Percentiles rank a stretch among this genome's conserved stretches.
Conservation (phyloP, 108 stramenopile species). For the Skeletonema potamos region DNA sequence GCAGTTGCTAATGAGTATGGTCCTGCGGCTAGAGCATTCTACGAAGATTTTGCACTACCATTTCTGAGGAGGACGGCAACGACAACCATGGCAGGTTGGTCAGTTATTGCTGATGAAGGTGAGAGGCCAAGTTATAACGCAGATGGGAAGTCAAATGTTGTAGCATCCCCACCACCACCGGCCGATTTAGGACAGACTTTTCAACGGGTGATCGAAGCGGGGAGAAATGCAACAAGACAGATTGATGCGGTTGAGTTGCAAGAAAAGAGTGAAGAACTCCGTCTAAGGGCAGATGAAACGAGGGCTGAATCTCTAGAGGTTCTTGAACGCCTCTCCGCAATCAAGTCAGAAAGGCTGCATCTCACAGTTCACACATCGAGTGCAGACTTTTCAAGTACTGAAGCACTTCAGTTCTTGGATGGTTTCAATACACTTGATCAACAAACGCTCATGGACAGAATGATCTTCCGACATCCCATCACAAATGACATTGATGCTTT, state of each 20-base stretch:
- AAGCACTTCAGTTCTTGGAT: constrained; percentile 38
- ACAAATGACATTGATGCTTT: constrained; percentile 37
- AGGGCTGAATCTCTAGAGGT: constrained; percentile 20
- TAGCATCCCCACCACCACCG: constrained; percentile 3
- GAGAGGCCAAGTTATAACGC: constrained; percentile 9
- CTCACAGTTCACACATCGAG: constrained; percentile 28
- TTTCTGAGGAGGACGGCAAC: constrained; percentile 67
- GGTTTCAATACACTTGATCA: constrained; percentile 15
- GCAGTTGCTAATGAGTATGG: constrained; percentile 40
- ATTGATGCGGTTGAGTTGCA: constrained; percentile 58
- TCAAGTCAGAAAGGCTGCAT: constrained; percentile 36
- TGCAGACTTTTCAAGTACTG: constrained; percentile 31
- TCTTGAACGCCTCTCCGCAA: constrained; percentile 15
- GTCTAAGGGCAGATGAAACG: constrained; percentile 30
- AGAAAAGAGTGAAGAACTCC: constrained; percentile 58
- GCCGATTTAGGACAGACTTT: constrained; percentile 46
- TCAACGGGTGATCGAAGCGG: constrained; percentile 57
- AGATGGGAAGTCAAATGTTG: background rate
- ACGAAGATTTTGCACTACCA: constrained; percentile 68
- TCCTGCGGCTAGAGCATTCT: constrained; percentile 43
- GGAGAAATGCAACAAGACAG: constrained; percentile 49
- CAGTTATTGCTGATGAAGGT: constrained; percentile 38
- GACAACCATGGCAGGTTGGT: constrained; percentile 56
- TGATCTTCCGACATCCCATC: constrained; percentile 29
- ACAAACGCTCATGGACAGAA: constrained; percentile 24